phyloP scores from a whole-genome alignment of 768 basidiomycete species.

The Suillus subluteus region DNA sequence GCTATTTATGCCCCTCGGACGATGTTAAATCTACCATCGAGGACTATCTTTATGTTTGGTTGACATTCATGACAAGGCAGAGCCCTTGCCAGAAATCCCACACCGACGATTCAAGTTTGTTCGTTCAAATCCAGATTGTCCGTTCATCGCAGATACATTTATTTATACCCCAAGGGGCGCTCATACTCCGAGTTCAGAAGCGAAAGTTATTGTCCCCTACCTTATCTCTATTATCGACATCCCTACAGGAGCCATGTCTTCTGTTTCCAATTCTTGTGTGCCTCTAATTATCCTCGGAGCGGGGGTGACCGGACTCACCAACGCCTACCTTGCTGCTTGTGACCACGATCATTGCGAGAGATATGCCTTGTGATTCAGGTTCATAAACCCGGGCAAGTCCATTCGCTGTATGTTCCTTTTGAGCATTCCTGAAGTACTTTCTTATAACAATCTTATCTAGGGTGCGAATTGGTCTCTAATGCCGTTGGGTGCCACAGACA shows the following conservation, averaged over 20 bases:
- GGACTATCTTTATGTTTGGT: neutral
- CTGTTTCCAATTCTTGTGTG: constrained; percentile 11
- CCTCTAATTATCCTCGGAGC: constrained; percentile 40
- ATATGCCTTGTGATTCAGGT: constrained; percentile 39
- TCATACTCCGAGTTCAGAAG: neutral
- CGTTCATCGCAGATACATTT: neutral
- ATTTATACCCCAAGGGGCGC: neutral
- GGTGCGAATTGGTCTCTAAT: constrained; percentile 53
- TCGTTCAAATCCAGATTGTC: neutral
- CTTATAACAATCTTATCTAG: constrained; percentile 25
- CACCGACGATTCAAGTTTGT: neutral
- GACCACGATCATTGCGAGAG: constrained; percentile 38
- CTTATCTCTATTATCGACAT: constrained; percentile 4
- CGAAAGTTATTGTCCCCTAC: neutral
- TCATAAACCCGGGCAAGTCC: constrained; percentile 54
- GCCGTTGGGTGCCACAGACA: constrained; percentile 38
- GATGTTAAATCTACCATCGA: neutral
- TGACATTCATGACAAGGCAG: neutral
- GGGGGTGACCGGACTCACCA: constrained; percentile 43
- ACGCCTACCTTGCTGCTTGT: constrained; percentile 36
- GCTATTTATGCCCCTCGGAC: neutral
- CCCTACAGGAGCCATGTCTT: constrained; percentile 18
- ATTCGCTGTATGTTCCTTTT: constrained; percentile 45
- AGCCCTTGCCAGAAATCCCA: neutral
- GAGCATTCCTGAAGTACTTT: neutral